Base-by-base conservation (phyloP, 2,329 filamentous ascomycete species). In the Pseudogymnoascus sp. region DNA sequence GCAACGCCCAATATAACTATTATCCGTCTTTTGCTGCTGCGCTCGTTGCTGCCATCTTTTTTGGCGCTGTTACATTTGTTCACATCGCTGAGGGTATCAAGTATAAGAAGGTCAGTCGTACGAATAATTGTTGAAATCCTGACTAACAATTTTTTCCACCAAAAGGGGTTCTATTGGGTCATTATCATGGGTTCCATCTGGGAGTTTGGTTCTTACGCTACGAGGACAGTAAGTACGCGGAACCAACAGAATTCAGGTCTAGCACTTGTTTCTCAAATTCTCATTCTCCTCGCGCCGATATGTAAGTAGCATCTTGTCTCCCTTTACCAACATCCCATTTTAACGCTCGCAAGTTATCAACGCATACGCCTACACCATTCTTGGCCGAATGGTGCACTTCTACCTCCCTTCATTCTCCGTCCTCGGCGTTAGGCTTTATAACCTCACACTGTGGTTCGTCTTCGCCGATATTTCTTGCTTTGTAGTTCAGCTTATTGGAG, bases 381-480 rank as follows among this genome's bases (percentile, higher is more conserved):
- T 72, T 11, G 67, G 66, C 6, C 65, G 67, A 12, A 69, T 72
- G 65, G 65, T 70, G 47, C 64, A 68, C 59, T 69, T 68, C 38
- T 71, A 67, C 62, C 61, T 76, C 31, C 76, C 76, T 2, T 70
- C 73, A 14, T 73, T 63, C 67, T 70, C 64, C 66, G 64, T 78
- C 2, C 70, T 66, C 35, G 65, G 71, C 1, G 70, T 79, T 64
- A 73, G 75, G 18, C 75, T 76, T 0, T 69, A 69, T 6, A 70
- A 71, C 14, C 72, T 78, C 14, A 76, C 73, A 2, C 72, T 71
- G 21, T 72, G 76, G 63, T 80, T 80, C 60, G 77, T 80, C 16
- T 72, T 73, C 63, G 72, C 78, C 5, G 78, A 80, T 63, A 72
- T 80, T 33, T 42, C 76, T 64, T 67, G 76, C 5, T 81, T 81